Evolutionary conservation across 192 early-diverging fungal genomes (phyloP).

Genomic region (Spizellomyces punctatus): DNA sequence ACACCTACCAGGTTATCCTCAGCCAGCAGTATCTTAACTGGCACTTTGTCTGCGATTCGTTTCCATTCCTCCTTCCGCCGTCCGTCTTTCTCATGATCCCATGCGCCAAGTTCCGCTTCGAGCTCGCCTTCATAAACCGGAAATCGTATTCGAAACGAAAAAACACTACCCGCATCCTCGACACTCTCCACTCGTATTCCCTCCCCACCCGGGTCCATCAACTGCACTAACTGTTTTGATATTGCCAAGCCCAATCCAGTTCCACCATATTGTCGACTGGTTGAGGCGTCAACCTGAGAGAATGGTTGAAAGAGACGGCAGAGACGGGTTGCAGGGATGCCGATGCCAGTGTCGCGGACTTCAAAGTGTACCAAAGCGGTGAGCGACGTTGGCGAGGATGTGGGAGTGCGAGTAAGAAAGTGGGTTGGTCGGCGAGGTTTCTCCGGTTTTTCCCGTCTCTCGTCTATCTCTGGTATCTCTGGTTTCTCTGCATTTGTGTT

Average conservation of each 20-base stretch:
- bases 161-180: background rate
- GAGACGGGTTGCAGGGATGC: slow-evolving; percentile 57
- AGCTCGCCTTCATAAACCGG: background rate
- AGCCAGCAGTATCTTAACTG: slow-evolving; percentile 26
- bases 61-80: background rate
- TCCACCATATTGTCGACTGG: slow-evolving; percentile 16
- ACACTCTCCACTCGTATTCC: slow-evolving; percentile 59
- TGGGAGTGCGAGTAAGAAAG: too few species aligned
- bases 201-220: slow-evolving; percentile 69
- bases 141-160: background rate
- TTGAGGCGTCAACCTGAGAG: slow-evolving; percentile 64
- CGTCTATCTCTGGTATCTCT: too few species aligned
- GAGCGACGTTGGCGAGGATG: too few species aligned
- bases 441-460: too few species aligned
- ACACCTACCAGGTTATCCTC: slow-evolving; percentile 32
- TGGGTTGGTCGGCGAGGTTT: too few species aligned
- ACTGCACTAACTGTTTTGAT: slow-evolving; percentile 59
- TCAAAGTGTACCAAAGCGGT: slow-evolving; percentile 3
- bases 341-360: slow-evolving; percentile 61
- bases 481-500: too few species aligned
- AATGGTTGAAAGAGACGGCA: slow-evolving; percentile 65
- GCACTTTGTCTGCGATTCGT: slow-evolving; percentile 21
- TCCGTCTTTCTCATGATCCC: too few species aligned
- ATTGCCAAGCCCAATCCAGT: slow-evolving; percentile 72
- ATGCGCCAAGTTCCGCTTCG: background rate